Base-by-base conservation (phyloP, 805 yeast species). In the Candida schatavii region DNA sequence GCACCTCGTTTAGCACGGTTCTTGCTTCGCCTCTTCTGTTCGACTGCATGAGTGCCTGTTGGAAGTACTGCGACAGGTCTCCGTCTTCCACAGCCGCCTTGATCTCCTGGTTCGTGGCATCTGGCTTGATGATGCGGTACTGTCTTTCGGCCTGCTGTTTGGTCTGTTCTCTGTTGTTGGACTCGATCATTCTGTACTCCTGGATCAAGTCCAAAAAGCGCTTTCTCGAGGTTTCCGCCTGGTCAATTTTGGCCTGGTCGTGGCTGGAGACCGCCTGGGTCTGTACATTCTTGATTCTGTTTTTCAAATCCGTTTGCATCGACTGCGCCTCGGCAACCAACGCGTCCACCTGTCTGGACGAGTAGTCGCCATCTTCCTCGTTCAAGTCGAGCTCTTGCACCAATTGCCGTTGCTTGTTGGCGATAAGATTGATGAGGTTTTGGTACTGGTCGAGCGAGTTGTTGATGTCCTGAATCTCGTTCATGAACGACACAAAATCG, bases 11-110 rank as follows among this genome's bases (percentile, higher is more conserved):
- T 54, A 93, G 77, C 2, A 95, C 98, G 26, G 97, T 81, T 64
- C 93, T 81, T 33, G 98, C 97, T 68, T 93, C 97, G 54, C 96
- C 96, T 59, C 89, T 80, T 68, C 95, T 83, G 60, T 87, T 86
- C 41, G 89, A 83, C 66, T 85, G 85, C 70, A 84, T 73, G 49
- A 88, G 74, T 14, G 97, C 97, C 67, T 89, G 96, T 45, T 95
- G 88, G 69, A 93, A 93, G 54, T 90, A 87, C 69, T 91, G 98
- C 61, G 85, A 89, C 41, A 88, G 85, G 50, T 85, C 86, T 14
- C 59, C 58, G 56, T 88, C 95, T 52, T 84, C 90, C 44, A 90
- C 82, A 38, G 90, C 96, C 40, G 83, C 87, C 50, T 79, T 80
- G 46, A 91, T 86, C 69, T 91, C 95, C 39, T 75, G 85, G 21